phyloP scores from a whole-genome alignment of 495 filamentous ascomycete species.

The Podospora fimiseda region DNA sequence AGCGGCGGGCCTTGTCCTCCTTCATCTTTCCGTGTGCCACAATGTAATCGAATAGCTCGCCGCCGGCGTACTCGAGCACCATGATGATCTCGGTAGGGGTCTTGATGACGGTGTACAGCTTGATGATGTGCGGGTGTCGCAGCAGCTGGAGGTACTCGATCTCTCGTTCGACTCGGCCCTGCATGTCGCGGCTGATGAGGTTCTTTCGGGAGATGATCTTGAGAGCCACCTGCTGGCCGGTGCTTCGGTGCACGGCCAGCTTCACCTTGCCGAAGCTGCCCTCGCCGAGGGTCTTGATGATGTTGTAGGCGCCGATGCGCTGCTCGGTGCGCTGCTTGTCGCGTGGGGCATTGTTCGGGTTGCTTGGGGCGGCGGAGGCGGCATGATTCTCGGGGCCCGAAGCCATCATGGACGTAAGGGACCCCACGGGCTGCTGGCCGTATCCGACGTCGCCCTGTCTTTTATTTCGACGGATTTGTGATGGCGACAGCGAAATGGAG shows the following conservation, averaged over 20 bases:
- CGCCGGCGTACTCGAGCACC: constrained; percentile 96
- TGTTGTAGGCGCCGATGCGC: constrained; percentile 83
- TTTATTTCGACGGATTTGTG: constrained; percentile 53
- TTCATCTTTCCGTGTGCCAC: constrained; percentile 83
- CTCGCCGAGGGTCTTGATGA: constrained; percentile 87
- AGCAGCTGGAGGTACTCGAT: constrained; percentile 96
- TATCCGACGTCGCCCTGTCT: constrained; percentile 21
- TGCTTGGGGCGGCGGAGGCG: constrained; percentile 12
- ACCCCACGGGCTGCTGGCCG: constrained; percentile 25
- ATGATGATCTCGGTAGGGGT: constrained; percentile 92
- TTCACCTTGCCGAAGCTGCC: constrained; percentile 98
- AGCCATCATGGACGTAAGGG: constrained; percentile 27
- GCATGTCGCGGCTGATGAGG: constrained; percentile 92
- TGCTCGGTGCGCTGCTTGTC: constrained; percentile 56
- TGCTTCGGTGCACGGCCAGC: constrained; percentile 83
- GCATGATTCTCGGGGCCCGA: background rate
- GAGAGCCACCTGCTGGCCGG: constrained; percentile 86
- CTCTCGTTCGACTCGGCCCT: constrained; percentile 91
- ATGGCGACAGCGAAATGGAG: constrained; percentile 70
- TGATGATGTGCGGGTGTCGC: constrained; percentile 97
- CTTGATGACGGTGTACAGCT: constrained; percentile 97
- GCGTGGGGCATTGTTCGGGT: constrained; percentile 26
- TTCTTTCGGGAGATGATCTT: constrained; percentile 97
- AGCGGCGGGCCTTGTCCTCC: constrained; percentile 84
- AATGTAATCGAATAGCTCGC: constrained; percentile 95